These are phyloP conservation scores for Neotropicomus parvogracilis DNA, from an alignment of 1,284 basidiomycete genomes.

Conservation along the genomic window DNA sequence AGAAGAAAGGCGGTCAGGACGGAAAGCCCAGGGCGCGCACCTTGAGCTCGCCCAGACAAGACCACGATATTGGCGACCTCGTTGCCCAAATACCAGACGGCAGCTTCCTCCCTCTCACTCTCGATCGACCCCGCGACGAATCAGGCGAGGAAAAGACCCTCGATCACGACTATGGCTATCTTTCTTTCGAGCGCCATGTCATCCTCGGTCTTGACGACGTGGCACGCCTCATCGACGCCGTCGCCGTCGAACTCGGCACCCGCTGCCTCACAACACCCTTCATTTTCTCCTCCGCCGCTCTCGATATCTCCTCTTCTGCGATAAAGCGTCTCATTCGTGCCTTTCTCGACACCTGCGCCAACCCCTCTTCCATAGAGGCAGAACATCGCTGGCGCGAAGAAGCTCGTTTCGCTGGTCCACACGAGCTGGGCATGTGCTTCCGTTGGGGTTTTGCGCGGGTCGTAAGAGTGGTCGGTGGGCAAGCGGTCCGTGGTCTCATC, in stretches of 20 bases:
- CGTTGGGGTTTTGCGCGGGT: conserved; percentile 81
- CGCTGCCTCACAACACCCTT: conserved; percentile 84
- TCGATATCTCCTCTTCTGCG: conserved; percentile 72
- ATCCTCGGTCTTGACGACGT: conserved; percentile 75
- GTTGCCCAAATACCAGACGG: conserved; percentile 54
- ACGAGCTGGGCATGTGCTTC: conserved; percentile 82
- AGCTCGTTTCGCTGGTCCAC: conserved; percentile 74
- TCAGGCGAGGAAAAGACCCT: conserved; percentile 31
- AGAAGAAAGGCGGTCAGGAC: conserved; percentile 49
- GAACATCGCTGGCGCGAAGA: conserved; percentile 72
- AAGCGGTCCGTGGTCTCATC: conserved; percentile 68
- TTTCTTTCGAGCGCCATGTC: conserved; percentile 68
- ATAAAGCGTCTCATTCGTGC: conserved; percentile 72
- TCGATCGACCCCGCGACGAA: conserved; percentile 46
- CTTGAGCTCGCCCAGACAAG: conserved; percentile 33
- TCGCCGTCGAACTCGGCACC: conserved; percentile 67
- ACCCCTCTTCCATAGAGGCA: conserved; percentile 42
- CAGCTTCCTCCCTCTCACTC: conserved; percentile 56
- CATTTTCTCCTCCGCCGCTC: conserved; percentile 82
- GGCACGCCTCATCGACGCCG: conserved; percentile 62
- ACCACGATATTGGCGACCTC: conserved; percentile 34
- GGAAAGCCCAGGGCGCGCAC: conserved; percentile 40
- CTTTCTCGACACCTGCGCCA: conserved; percentile 62
- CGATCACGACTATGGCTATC: conserved; percentile 65
- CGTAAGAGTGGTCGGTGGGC: conserved; percentile 59